phyloP scores from a whole-genome alignment of 2,329 filamentous ascomycete genomes.

The Plectosphaerella sp. region DNA sequence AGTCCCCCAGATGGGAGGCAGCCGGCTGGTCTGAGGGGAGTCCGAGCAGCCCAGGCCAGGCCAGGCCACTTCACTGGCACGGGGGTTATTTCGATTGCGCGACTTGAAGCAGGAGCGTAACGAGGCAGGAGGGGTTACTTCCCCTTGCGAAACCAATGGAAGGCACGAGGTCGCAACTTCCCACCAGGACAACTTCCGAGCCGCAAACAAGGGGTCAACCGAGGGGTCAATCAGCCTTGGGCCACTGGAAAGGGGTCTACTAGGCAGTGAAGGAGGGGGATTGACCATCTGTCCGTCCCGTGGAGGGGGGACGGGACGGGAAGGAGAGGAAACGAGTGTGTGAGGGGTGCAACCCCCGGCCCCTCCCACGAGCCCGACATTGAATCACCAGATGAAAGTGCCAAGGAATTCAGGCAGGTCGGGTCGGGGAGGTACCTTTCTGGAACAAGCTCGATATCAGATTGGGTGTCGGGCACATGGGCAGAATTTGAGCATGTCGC shows the following conservation, averaged over 20 bases:
- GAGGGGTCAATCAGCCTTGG: not conserved
- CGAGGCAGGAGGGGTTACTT: not conserved
- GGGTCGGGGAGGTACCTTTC: too few species aligned
- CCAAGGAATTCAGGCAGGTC: too few species aligned
- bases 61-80: not conserved
- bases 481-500: too few species aligned
- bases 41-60: not conserved
- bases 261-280: too few species aligned
- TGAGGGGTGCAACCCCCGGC: not conserved
- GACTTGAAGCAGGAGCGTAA: not conserved
- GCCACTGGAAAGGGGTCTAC: too few species aligned
- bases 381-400: too few species aligned
- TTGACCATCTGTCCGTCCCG: too few species aligned
- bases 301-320: too few species aligned
- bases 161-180: not conserved
- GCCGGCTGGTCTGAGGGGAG: not conserved
- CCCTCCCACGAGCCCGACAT: not conserved
- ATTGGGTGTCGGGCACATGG: too few species aligned
- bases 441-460: too few species aligned
- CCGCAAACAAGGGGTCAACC: not conserved
- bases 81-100: not conserved
- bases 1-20: not conserved
- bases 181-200: not conserved
- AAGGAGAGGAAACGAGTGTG: not conserved
- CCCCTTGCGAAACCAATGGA: not conserved